Conservation (phyloP, 192 early-diverging fungal genomes). For the Mortierella hygrophila region DNA sequence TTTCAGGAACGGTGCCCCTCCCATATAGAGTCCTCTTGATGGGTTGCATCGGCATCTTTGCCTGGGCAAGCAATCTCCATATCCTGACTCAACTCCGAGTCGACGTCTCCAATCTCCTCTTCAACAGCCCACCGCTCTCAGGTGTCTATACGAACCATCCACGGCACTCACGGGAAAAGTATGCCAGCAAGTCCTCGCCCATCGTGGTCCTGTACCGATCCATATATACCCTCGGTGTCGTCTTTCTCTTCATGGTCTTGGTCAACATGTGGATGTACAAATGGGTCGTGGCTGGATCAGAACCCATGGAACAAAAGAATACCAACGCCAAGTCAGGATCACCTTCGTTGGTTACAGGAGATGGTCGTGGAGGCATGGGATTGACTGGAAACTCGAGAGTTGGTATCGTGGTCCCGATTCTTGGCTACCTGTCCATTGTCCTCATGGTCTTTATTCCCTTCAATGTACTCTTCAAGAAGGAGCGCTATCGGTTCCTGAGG, state of each 20-base stretch:
- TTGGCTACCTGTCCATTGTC: constrained; percentile 59
- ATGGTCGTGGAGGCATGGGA: constrained; percentile 38
- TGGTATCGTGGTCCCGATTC: constrained; percentile 58
- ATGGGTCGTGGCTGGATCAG: constrained; percentile 47
- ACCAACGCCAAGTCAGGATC: not conserved
- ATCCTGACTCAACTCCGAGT: constrained; percentile 59
- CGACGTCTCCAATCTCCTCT: constrained; percentile 60
- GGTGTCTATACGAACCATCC: constrained; percentile 38
- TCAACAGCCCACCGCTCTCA: constrained; percentile 33
- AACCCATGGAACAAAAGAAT: not conserved
- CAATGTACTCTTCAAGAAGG: constrained; percentile 61
- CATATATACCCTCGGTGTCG: constrained; percentile 61
- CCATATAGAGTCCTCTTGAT: constrained; percentile 65
- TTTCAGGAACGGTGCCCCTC: constrained; percentile 60
- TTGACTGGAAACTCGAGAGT: constrained; percentile 11
- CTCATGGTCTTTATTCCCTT: constrained; percentile 62
- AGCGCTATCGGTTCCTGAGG: constrained; percentile 68
- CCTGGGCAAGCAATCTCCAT: constrained; percentile 68
- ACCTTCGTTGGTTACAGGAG: not conserved
- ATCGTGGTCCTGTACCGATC: constrained; percentile 50
- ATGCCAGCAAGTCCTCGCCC: constrained; percentile 36
- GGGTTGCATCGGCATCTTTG: constrained; percentile 68
- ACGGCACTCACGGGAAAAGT: constrained; percentile 57
- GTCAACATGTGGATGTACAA: constrained; percentile 65
- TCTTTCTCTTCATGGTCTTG: constrained; percentile 54